Base-by-base conservation (phyloP, 2,329 filamentous ascomycete species). In the Cladosporium velox region DNA sequence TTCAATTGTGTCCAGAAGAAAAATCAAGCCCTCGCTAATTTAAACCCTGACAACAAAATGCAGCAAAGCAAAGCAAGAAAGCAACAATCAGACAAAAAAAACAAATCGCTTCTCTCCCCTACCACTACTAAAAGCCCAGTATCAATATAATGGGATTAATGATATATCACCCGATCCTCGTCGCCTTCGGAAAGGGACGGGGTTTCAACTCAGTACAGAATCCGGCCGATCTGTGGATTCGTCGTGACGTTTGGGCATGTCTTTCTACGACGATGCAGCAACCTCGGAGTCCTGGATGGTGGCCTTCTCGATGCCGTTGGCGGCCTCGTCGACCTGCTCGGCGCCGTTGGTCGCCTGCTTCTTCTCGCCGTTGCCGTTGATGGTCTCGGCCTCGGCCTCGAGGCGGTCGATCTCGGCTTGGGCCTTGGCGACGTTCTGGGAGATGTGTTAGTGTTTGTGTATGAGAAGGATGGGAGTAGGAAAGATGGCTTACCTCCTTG, bases 331-430 rank as follows among this genome's bases (percentile, higher is more conserved):
- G 26, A 79, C 85, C 73, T 87, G 83, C 77, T 88, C 85, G 57
- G 67, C 81, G 81, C 77, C 87, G 86, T 78, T 84, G n/a, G 77
- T 78, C 58, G 84, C 60, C 85, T 87, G 63, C 87, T 84, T 65
- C 82, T 83, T 79, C 66, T 82, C 79, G 68, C 77, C 76, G 70
- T 84, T 82, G 70, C 83, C 80, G 69, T 79, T 80, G 69, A 80
- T 80, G 70, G 84, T 84, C 68, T 79, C 83, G 65, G 89, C 88
- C 77, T 97, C 94, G 65, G 85, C 82, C 72, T 89, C 87, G 52
- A 98, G 87, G 72, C 89, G 89, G 77, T 93, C 92, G 69, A 99
- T 96, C 80, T 97, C 93, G 80, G 94, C 94, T 84, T 97, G 91
- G 68, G 95, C 95, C 81, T 97, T 97, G 70, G 92, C 91, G 68